A percentile compares a stretch with the other conserved stretches of the same genome.
These are phyloP conservation scores for Solanum okadae DNA, from an alignment of 257 asterid genomes.

Conservation along the genomic window DNA sequence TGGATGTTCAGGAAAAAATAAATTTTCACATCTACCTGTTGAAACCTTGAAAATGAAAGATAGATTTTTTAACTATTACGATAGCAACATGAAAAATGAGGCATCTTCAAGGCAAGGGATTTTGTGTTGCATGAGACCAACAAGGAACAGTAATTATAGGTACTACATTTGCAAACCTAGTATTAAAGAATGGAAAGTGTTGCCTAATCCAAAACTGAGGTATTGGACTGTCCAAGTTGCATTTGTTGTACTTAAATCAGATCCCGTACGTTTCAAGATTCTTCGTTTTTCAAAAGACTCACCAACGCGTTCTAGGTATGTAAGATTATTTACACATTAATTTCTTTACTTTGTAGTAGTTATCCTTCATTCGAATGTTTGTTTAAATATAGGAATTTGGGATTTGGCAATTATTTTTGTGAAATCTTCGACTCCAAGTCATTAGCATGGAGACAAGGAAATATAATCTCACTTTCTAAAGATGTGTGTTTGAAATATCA, in stretches of 20 bases:
- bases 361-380: neutral
- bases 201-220: slow-evolving; percentile 3
- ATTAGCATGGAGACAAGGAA: neutral
- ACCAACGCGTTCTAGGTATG: neutral
- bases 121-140: neutral
- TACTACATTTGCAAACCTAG: slow-evolving; percentile 17
- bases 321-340: no score
- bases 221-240: neutral
- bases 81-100: neutral
- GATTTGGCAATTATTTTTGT: neutral
- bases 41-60: neutral
- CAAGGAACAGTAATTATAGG: neutral
- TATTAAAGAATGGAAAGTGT: slow-evolving; percentile 6
- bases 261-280: slow-evolving; percentile 12
- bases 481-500: accelerated
- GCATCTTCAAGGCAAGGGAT: slow-evolving; percentile 18
- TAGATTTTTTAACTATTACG: neutral
- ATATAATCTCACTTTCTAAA: neutral
- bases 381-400: neutral
- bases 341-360: neutral
- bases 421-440: slow-evolving; percentile 22
- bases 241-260: neutral
- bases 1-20: neutral
- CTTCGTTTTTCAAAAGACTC: neutral
- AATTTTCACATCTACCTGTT: neutral